phyloP scores from a whole-genome alignment of 1,284 basidiomycete species.

The Lentinus polychrous region DNA sequence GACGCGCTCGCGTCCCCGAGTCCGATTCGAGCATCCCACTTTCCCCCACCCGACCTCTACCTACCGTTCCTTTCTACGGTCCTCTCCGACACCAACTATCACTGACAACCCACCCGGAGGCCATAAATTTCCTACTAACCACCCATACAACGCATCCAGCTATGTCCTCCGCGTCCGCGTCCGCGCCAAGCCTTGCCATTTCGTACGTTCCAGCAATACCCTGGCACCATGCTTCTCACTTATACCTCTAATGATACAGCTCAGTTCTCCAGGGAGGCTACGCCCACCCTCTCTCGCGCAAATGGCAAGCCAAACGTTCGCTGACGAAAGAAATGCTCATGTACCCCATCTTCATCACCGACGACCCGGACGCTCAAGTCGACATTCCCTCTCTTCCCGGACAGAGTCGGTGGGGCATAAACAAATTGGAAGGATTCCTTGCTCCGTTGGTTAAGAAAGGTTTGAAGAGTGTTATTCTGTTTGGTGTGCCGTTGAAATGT shows the following conservation, averaged over 20 bases:
- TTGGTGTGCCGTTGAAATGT: constrained; percentile 88
- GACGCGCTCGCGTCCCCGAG: too few relatives aligned
- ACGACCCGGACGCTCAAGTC: constrained; percentile 80
- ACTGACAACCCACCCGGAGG: background rate
- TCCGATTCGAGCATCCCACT: too few relatives aligned
- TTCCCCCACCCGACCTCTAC: too few relatives aligned
- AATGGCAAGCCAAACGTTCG: constrained; percentile 73
- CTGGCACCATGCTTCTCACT: background rate
- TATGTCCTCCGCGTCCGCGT: too few relatives aligned
- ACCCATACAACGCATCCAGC: background rate
- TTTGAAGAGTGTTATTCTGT: constrained; percentile 88
- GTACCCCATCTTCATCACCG: constrained; percentile 96
- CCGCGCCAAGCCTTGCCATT: background rate
- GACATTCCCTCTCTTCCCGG: constrained; percentile 76
- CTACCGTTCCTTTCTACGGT: background rate
- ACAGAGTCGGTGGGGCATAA: constrained; percentile 91
- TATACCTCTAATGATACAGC: constrained; percentile 20
- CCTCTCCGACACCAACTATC: background rate
- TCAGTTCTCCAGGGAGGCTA: constrained; percentile 92
- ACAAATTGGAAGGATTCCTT: constrained; percentile 86
- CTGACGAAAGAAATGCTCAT: constrained; percentile 91
- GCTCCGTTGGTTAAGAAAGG: constrained; percentile 87
- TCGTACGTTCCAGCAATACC: background rate
- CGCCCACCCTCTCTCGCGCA: constrained; percentile 80
- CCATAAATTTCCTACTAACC: background rate